These are phyloP conservation scores for Jamesozyma gamospora DNA, from an alignment of 805 yeast species.

Conservation along the genomic window DNA sequence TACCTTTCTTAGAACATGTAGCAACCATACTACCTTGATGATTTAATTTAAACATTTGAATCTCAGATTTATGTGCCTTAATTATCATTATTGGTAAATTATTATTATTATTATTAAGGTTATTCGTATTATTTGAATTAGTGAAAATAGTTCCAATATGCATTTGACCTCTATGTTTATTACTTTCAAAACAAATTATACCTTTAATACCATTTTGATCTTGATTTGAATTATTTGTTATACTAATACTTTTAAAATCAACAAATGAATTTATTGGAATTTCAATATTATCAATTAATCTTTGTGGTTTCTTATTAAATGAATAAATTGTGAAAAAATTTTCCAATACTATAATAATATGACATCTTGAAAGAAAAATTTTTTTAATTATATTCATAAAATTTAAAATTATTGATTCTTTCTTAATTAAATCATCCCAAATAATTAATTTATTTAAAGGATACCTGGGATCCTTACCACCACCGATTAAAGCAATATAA, in stretches of 20 bases:
- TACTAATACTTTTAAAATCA: slow-evolving; percentile 17
- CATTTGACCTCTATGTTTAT: slow-evolving; percentile 21
- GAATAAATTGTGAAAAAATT: slow-evolving; percentile 66
- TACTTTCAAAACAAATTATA: slow-evolving; percentile 6
- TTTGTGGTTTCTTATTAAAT: slow-evolving; percentile 69
- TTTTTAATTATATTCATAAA: slow-evolving; percentile 67
- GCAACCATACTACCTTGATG: slow-evolving; percentile 74
- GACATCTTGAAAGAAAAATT: slow-evolving; percentile 62
- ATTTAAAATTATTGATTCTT: slow-evolving; percentile 61
- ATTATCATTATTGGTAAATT: slow-evolving; percentile 37
- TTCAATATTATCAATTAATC: slow-evolving; percentile 30
- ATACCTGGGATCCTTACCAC: slow-evolving; percentile 70
- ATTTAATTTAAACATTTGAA: slow-evolving; percentile 60
- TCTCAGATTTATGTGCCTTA: slow-evolving; percentile 74
- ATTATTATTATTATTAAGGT: slow-evolving; percentile 6
- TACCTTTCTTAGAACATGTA: slow-evolving; percentile 84
- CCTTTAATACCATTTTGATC: slow-evolving; percentile 2
- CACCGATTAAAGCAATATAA: slow-evolving; percentile 83
- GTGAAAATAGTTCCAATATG: slow-evolving; percentile 18
- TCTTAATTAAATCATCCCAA: slow-evolving; percentile 85
- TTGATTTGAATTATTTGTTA: slow-evolving; percentile 2
- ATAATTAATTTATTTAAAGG: slow-evolving; percentile 72
- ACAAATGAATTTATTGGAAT: slow-evolving; percentile 15
- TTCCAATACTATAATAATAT: slow-evolving; percentile 63
- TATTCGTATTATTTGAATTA: slow-evolving; percentile 11